Conservation (phyloP, 306 rosid genomes). For the Prinsepia uniflora region DNA sequence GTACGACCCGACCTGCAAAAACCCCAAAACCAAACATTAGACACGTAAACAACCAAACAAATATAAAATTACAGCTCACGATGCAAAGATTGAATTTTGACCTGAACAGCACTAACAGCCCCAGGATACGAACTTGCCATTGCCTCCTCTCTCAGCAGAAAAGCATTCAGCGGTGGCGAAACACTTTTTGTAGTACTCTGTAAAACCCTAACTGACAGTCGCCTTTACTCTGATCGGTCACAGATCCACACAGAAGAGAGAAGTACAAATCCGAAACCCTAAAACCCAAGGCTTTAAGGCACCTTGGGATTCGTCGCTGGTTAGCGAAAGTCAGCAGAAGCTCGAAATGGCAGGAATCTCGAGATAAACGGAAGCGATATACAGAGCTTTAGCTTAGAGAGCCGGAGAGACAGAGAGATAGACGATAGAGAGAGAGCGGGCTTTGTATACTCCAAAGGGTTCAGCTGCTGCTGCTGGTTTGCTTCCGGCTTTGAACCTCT, state of each 20-base stretch:
- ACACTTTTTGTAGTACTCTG: neutral
- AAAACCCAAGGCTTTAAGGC: conserved; percentile 17
- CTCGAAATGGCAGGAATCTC: neutral
- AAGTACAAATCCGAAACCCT: conserved; percentile 32
- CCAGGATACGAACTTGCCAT: conserved; percentile 62
- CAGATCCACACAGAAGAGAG: conserved; percentile 37
- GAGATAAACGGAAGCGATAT: neutral
- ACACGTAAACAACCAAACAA: neutral
- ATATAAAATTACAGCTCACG: neutral
- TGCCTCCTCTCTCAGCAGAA: conserved; percentile 21
- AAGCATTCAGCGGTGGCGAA: conserved; percentile 25
- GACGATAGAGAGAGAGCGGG: neutral
- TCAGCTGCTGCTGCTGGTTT: conserved; percentile 2
- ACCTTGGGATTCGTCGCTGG: neutral
- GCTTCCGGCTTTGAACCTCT: neutral
- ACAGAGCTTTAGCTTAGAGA: neutral
- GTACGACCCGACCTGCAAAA: conserved; percentile 81
- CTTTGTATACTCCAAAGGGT: neutral
- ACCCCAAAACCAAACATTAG: neutral
- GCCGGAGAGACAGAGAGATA: neutral
- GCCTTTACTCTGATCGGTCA: neutral
- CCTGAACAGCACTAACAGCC: conserved; percentile 68
- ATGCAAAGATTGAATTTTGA: conserved; percentile 20
- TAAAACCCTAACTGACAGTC: conserved; percentile 20
- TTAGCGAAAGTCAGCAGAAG: neutral